Base-by-base conservation (phyloP, 2,329 filamentous ascomycete genomes). In the Whalleya microplaca region DNA sequence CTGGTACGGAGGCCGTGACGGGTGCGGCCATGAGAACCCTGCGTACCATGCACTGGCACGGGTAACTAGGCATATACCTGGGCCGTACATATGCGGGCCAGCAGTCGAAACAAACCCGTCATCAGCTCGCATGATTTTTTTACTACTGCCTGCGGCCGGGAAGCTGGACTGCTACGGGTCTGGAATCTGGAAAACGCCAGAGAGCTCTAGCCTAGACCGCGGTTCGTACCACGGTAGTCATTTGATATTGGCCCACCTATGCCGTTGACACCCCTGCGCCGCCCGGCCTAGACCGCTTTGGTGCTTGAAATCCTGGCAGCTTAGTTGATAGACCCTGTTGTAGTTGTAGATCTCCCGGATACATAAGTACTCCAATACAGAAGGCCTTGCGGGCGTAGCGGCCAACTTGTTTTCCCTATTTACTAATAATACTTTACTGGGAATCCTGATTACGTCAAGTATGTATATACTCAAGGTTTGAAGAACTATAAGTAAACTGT, bases 141-240 rank as follows among this genome's bases (percentile, higher is more conserved):
- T 6, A 29, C 12, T 29, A 12, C 27, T 14, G 3, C 9, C 32
- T 37, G 32, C 32, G 14, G 32, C 32, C 32, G 14, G 40, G 46
- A 51, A 45, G 47, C 55, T 52, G 46, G 40, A 27, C 20, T 53
- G n/a, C n/a, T n/a, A n/a, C 37, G 27, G 54, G 50, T 51, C 47
- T 51, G 46, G 52, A 60, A 58, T 61, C 55, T 60, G 48, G 55
- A 56, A 52, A 37, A n/a, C n/a, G n/a, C n/a, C n/a, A n/a, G n/a
- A n/a, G n/a, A n/a, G n/a, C n/a, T 41, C 45, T 42, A 54, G 56
- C 56, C 62, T 64, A 61, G 62, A 64, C 55, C 56, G 62, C 53
- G 53, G 60, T 59, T 59, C 37, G 62, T 64, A 57, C 45, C 62
- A 63, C 60, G 62, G 60, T 55, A 60, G 62, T 58, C 53, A 52